These are phyloP conservation scores for Scedosporium aurantiacum DNA, from an alignment of 2,329 filamentous ascomycete genomes.

Conservation along the genomic window DNA sequence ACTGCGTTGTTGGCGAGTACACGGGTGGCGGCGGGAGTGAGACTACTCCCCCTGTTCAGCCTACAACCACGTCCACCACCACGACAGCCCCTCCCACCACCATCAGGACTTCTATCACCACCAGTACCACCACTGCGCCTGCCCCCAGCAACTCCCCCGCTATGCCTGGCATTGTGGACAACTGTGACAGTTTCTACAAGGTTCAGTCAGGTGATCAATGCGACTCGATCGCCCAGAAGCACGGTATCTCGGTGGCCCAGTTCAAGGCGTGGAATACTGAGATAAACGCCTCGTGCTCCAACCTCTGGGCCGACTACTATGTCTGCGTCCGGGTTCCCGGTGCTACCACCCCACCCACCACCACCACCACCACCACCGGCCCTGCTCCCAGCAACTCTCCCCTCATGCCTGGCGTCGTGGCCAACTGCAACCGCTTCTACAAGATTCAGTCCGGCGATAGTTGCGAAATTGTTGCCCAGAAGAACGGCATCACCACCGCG, in stretches of 20 bases:
- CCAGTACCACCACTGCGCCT: constrained; percentile 7
- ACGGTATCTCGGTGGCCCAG: constrained; percentile 1
- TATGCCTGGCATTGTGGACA: constrained; percentile 7
- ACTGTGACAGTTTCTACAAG: constrained; percentile 9
- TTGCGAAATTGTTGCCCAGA: too few species aligned
- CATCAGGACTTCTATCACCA: not conserved
- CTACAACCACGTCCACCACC: not conserved
- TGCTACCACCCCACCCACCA: too few species aligned
- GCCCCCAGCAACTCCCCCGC: constrained; percentile 3
- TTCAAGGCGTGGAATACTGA: constrained; percentile 8
- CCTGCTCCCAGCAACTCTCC: not conserved
- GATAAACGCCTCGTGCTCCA: constrained; percentile 6
- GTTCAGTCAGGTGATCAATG: constrained; percentile 7
- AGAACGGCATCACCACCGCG: too few species aligned
- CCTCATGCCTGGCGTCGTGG: not conserved
- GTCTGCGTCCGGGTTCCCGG: constrained; percentile 6
- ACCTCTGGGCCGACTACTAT: constrained; percentile 7
- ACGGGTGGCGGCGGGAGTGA: not conserved
- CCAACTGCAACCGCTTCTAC: not conserved
- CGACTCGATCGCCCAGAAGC: not conserved
- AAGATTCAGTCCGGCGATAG: not conserved
- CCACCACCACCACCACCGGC: not conserved
- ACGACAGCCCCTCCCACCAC: not conserved
- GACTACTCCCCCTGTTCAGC: not conserved
- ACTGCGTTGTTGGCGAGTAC: constrained; percentile 12